phyloP scores from a whole-genome alignment of 345 rosid species.

The Bruguiera gymnorhiza region DNA sequence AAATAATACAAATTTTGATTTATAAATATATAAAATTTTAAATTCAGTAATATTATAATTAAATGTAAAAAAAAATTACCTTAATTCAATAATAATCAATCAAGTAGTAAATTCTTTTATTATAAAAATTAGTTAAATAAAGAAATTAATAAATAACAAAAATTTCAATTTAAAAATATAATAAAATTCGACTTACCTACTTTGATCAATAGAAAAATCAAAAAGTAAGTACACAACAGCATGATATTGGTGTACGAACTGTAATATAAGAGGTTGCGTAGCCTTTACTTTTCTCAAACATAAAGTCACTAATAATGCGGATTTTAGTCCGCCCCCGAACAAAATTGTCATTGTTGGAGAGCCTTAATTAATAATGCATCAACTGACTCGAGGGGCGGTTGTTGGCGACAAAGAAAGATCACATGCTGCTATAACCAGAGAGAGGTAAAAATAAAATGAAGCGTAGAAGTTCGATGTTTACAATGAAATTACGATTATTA shows the following conservation, averaged over 20 bases:
- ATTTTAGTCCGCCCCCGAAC: neutral
- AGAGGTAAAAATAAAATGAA: neutral
- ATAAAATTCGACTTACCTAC: no score
- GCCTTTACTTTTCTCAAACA: slow-evolving; percentile 48
- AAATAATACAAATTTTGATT: no score
- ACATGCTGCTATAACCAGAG: neutral
- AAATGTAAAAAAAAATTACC: no score
- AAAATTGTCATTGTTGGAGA: slow-evolving; percentile 14
- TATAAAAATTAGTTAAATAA: no score
- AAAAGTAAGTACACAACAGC: slow-evolving; percentile 6
- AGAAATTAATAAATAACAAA: no score
- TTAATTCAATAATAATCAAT: no score
- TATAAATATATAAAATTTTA: no score
- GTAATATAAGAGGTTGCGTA: slow-evolving; percentile 23
- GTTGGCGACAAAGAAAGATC: slow-evolving; percentile 26
- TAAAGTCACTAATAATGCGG: slow-evolving; percentile 30
- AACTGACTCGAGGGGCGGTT: slow-evolving; percentile 15
- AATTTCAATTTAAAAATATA: no score
- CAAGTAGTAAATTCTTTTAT: no score
- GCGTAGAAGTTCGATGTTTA: neutral
- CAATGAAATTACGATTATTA: neutral
- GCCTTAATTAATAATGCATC: slow-evolving; percentile 22
- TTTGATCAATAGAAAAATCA: no score
- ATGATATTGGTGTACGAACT: slow-evolving; percentile 4
- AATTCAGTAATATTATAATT: no score